Conservation (phyloP, 2,329 filamentous ascomycete genomes). For the Tolypocladium inflatum region DNA sequence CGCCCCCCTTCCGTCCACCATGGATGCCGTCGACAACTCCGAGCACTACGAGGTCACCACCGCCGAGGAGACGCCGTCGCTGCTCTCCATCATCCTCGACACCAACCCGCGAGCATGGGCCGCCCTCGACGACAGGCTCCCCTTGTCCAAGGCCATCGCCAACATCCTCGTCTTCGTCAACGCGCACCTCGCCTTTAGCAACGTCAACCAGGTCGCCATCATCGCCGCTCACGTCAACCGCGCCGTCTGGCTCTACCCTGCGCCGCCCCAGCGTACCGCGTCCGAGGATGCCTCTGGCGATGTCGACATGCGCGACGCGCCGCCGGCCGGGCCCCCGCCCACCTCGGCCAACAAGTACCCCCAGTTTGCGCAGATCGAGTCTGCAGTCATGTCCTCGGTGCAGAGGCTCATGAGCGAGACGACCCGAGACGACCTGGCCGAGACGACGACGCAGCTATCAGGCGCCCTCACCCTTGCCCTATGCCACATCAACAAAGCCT, state of each 20-base stretch:
- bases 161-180: constrained; percentile 94
- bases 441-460: constrained; percentile 77
- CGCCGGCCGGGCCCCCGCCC: constrained; percentile 23
- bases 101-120: constrained; percentile 95
- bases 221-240: constrained; percentile 82
- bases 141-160: constrained; percentile 76
- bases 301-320: constrained; percentile 45
- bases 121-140: constrained; percentile 61
- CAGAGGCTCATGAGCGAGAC: constrained; percentile 64
- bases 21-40: constrained; percentile 47
- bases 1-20: constrained; percentile 19
- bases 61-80: constrained; percentile 58
- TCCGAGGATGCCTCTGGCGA: constrained; percentile 34
- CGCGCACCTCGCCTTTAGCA: constrained; percentile 88
- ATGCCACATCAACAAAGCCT: constrained; percentile 79
- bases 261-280: constrained; percentile 20
- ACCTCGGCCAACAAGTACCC: constrained; percentile 79
- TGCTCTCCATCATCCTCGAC: constrained; percentile 86
- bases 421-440: constrained; percentile 52
- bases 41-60: constrained; percentile 49
- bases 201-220: constrained; percentile 85
- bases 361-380: constrained; percentile 80
- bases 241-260: constrained; percentile 83
- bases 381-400: constrained; percentile 66
- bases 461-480: constrained; percentile 86